Evolutionary conservation across 1,284 basidiomycete species (phyloP).

Genomic region (Anthracocystis walkeri): DNA sequence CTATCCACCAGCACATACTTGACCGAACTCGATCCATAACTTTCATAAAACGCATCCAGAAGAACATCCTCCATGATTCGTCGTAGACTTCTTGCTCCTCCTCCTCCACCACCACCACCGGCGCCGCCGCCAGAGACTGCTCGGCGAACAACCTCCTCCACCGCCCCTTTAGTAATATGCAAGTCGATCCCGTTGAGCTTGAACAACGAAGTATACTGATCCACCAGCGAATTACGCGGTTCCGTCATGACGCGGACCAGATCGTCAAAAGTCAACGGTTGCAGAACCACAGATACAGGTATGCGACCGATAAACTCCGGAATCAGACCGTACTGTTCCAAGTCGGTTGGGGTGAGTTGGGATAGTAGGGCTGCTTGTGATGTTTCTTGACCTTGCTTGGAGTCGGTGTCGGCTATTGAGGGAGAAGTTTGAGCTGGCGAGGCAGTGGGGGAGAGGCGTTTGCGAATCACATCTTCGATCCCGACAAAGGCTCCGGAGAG

Average conservation of each 20-base stretch:
- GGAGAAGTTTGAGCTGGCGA: not conserved
- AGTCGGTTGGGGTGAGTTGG: constrained; percentile 72
- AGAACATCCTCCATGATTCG: constrained; percentile 80
- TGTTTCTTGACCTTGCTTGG: not conserved
- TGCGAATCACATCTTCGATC: constrained; percentile 77
- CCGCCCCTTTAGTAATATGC: constrained; percentile 14
- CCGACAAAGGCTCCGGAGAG: constrained; percentile 91
- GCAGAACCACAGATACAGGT: constrained; percentile 85
- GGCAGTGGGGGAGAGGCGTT: constrained; percentile 12
- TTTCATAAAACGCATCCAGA: constrained; percentile 54
- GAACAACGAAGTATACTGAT: constrained; percentile 88
- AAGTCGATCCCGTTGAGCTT: constrained; percentile 56
- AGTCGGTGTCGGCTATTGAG: not conserved
- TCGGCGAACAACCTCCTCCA: constrained; percentile 67
- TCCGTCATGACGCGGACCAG: constrained; percentile 90
- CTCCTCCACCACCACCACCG: too few relatives aligned
- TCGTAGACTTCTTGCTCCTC: constrained; percentile 85
- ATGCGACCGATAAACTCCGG: constrained; percentile 90
- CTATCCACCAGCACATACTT: constrained; percentile 38
- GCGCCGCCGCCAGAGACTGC: constrained; percentile 49
- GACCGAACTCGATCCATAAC: constrained; percentile 19
- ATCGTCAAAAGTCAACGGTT: constrained; percentile 79
- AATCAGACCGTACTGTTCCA: constrained; percentile 90
- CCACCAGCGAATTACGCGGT: constrained; percentile 87
- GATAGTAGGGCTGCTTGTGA: constrained; percentile 7